Conservation (phyloP, 441 rosid species). For the Gossypium gossypioides region DNA sequence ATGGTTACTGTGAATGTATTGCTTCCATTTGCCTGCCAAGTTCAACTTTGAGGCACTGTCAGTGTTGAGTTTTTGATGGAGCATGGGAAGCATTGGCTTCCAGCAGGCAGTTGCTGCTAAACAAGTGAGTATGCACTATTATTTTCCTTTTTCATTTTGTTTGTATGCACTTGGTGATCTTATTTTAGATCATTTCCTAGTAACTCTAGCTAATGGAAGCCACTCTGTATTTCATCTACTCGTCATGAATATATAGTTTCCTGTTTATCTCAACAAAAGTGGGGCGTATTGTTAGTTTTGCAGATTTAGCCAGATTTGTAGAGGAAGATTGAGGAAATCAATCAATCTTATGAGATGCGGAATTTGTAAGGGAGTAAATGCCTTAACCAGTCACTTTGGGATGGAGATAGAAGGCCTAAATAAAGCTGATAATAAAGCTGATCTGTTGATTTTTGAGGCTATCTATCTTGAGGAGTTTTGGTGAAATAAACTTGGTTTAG, state of each 20-base stretch:
- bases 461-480: slow-evolving; percentile 19
- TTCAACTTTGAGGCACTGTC: slow-evolving; percentile 40
- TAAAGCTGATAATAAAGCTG: slow-evolving; percentile 22
- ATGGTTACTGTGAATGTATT: neutral
- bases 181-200: neutral
- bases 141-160: too few species aligned
- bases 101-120: slow-evolving; percentile 58
- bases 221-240: neutral
- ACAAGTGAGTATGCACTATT: slow-evolving; percentile 37
- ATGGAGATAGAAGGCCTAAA: slow-evolving; percentile 31
- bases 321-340: slow-evolving; percentile 25
- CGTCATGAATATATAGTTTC: neutral
- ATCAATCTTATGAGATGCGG: slow-evolving; percentile 26
- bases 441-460: slow-evolving; percentile 29
- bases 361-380: slow-evolving; percentile 30
- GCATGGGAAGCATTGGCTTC: slow-evolving; percentile 49
- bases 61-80: slow-evolving; percentile 64
- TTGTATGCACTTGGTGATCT: too few species aligned
- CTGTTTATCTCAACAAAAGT: neutral
- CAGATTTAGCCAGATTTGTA: slow-evolving; percentile 31
- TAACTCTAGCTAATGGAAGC: neutral
- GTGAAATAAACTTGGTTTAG: slow-evolving; percentile 24
- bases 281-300: neutral
- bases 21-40: slow-evolving; percentile 42
- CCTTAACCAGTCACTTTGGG: slow-evolving; percentile 29